These are phyloP conservation scores for Smallanthus sonchifolius DNA, from an alignment of 129 eudicot species.

Conservation along the genomic window DNA sequence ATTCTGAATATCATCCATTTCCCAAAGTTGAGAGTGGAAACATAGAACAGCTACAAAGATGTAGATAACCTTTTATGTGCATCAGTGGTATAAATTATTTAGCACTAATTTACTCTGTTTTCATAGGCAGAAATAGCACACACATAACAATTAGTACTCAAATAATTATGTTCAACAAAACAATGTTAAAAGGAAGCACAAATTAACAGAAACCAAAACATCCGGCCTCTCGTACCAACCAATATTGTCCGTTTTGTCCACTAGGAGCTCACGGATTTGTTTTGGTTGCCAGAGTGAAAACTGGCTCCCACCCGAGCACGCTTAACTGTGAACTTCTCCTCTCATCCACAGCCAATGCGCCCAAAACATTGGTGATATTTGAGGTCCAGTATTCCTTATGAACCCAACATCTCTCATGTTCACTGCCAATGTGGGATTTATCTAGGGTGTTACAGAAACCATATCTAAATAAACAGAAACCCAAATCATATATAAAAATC, in stretches of 20 bases:
- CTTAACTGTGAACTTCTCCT: no score
- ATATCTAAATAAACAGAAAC: conserved; percentile 3
- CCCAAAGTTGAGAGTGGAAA: not conserved
- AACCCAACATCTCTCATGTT: no score
- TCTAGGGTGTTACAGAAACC: no score
- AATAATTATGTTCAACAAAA: not conserved
- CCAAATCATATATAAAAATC: not conserved
- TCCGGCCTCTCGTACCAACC: no score
- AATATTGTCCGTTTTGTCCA: no score
- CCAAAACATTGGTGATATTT: no score
- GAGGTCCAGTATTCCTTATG: no score
- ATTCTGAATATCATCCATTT: not conserved
- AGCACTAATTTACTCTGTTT: conserved; percentile 10
- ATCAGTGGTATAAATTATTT: not conserved
- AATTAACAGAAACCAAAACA: not conserved
- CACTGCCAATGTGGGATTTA: no score
- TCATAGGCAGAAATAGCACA: not conserved
- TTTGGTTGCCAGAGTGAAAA: no score
- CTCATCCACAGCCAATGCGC: no score
- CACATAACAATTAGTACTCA: conserved; percentile 3
- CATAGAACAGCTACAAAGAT: not conserved
- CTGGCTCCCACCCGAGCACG: no score
- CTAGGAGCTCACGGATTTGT: no score
- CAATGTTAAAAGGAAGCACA: conserved; percentile 1
- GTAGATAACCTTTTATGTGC: not conserved